Conservation (phyloP, 345 rosid genomes). For the Heritiera littoralis region DNA sequence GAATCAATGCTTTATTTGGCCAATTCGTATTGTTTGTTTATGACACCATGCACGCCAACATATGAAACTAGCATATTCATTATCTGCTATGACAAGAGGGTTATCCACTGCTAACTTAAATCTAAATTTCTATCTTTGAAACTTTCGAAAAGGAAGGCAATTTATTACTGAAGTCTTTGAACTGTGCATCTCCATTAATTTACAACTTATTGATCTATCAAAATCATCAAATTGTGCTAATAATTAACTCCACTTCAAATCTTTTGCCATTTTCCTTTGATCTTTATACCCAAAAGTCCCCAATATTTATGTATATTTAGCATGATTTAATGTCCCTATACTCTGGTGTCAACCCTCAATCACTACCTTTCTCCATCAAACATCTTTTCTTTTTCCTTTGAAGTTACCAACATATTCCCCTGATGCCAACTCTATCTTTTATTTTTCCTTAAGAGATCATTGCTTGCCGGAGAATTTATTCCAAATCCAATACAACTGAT, state of each 20-base stretch:
- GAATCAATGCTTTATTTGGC: slow-evolving; percentile 15
- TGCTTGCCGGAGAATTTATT: slow-evolving; percentile 7
- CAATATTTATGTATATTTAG: too few relatives aligned
- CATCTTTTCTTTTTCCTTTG: too few relatives aligned
- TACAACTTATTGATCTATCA: neutral
- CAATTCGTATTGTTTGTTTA: neutral
- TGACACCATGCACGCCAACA: neutral
- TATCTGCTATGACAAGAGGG: too few relatives aligned
- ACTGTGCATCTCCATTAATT: neutral
- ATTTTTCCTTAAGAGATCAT: neutral
- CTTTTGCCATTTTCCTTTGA: neutral
- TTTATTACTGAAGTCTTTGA: neutral
- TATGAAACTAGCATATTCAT: too few relatives aligned
- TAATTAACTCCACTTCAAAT: neutral
- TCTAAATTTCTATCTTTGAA: too few relatives aligned
- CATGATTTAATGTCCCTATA: too few relatives aligned
- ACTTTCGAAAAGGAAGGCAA: neutral
- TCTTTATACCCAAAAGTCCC: too few relatives aligned
- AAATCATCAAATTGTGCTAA: neutral
- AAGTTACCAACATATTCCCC: too few relatives aligned
- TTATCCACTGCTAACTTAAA: too few relatives aligned
- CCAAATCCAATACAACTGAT: neutral
- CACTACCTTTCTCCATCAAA: too few relatives aligned
- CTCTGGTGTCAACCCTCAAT: too few relatives aligned
- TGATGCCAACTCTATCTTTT: neutral